Base-by-base conservation (phyloP, 225 moss, liverwort and hornwort species). In the Marchantia paleacea region DNA sequence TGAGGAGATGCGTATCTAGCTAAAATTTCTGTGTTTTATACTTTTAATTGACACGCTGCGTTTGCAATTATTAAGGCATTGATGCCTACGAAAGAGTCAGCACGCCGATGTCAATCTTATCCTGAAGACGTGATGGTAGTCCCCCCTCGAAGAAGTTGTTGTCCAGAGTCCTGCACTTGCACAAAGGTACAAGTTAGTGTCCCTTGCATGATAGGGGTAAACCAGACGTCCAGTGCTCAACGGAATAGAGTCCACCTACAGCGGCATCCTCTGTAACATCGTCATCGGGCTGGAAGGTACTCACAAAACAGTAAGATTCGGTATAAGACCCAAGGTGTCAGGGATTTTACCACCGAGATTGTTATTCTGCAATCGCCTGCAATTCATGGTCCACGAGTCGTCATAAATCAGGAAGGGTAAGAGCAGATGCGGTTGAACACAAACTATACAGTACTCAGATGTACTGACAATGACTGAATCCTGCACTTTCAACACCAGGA, bases 121-220 rank as follows among this genome's bases (percentile, higher is more conserved):
- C 31, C 28, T 63, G 51, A 63, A 78, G 50, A 50, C 50, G 3
- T 78, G 24, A 6, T 10, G 78, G 78, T 26, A 63, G 20, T 49
- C 22, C 65, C 51, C 78, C 78, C 50, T 78, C 78, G 50, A 78
- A 65, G 3, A 64, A 49, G 48, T 78, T 78, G 55, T 78, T 24
- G 51, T 78, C 78, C 50, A 78, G 19, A 63, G 12, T 64, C 62
- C 63, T 78, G 51, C 10, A 75, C 9, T 14, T 25, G 30, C 26
- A 76, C 55, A 68, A 68, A 68, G 20, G 16, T 0, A 22, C 52
- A 53, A 13, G 57, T 58, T 58, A 58, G 4, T 1, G 20, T 39
- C 5, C 39, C 2, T 39, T 2, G 39, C 39, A 39, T 39, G 39
- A 39, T 39, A 39, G 39, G 5, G 39, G 3, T 2, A 39, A 39